Conservation (phyloP, 768 basidiomycete species). For the Sporobolomyces pararoseus region DNA sequence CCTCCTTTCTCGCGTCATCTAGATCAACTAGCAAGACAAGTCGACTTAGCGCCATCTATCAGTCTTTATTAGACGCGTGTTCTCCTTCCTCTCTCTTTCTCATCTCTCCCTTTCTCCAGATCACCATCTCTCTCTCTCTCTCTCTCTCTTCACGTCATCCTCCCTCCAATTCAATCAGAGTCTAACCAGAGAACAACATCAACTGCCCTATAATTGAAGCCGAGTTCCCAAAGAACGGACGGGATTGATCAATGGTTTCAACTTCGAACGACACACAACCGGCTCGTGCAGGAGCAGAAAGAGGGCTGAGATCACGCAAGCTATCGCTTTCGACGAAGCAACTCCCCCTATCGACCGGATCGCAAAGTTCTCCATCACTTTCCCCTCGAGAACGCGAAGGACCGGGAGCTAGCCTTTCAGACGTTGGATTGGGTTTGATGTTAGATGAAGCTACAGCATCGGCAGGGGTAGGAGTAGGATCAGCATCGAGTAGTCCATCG, state of each 20-base stretch:
- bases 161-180: too few species aligned
- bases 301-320: conserved; percentile 25
- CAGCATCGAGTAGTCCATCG: conserved; percentile 8
- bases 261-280: neutral
- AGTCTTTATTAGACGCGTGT: neutral
- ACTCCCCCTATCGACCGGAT: neutral
- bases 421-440: conserved; percentile 38
- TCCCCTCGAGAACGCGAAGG: neutral
- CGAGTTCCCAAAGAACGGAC: too few species aligned
- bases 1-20: too few species aligned
- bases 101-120: neutral
- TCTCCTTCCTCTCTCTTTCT: neutral
- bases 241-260: too few species aligned
- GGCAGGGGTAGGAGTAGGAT: neutral
- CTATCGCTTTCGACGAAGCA: conserved; percentile 6
- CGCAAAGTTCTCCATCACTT: conserved; percentile 21
- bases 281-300: neutral
- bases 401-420: conserved; percentile 2
- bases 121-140: neutral
- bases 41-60: neutral
- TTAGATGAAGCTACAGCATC: conserved; percentile 14
- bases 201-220: neutral
- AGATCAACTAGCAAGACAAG: too few species aligned
- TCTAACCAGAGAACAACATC: neutral
- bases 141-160: neutral